Base-by-base conservation (phyloP, 805 yeast species). In the Kazachstania psychrophila region DNA sequence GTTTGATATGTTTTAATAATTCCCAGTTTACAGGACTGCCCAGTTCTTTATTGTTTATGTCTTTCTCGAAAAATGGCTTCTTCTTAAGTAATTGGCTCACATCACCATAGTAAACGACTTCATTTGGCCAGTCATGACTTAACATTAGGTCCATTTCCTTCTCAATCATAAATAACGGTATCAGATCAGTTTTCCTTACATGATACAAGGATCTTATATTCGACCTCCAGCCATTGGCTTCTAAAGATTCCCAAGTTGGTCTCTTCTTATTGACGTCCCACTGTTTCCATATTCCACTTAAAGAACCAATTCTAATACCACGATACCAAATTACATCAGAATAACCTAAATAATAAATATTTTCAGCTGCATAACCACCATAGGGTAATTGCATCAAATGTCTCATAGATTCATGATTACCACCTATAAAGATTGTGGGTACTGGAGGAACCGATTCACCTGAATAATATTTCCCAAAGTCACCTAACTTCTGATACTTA, bases 71-170 rank as follows among this genome's bases (percentile, higher is more conserved):
- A 49, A 69, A 81, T 0, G 81, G 84, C 54, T 92, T 92, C 10
- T 48, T 45, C 19, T 52, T 50, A 17, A 89, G 48, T 9, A 92
- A 61, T 17, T 47, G 39, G 0, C 56, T 44, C n/a, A 65, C 13
- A 48, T 82, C 57, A 0, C 96, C 97, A 55, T 71, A 61, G 5
- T 73, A 60, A 29, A 70, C 80, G 8, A 88, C 77, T 3, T 82
- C 84, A 28, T 68, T 77, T 0, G 98, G 98, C 98, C 98, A 92
- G 62, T 92, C 98, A 58, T 92, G 98, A 23, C 84, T 73, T 36
- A 89, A 42, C 54, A 80, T 66, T 1, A 87, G 54, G 46, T 84
- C 82, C 5, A 75, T 23, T 10, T 47, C 41, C 4, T 43, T 30
- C 4, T 49, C 33, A 40, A 71, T 47, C 48, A 71, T 45, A 46